Conservation (phyloP, 176 grass and related monocot genomes). For the Areca catechu region DNA sequence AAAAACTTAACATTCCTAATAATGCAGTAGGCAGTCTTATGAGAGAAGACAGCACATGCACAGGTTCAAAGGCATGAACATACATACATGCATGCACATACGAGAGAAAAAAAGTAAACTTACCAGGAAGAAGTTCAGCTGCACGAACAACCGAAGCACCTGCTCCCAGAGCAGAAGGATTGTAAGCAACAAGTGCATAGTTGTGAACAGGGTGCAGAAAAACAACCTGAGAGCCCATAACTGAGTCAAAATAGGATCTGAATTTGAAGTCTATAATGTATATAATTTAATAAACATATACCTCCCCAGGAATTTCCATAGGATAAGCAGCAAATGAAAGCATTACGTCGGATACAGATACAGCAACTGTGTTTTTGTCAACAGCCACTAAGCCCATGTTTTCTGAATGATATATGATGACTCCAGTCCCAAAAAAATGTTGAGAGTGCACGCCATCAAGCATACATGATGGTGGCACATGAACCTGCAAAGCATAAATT, state of each 20-base stretch:
- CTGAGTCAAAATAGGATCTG: conserved; percentile 1
- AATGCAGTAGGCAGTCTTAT: too few species aligned
- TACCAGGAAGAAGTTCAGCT: conserved; percentile 98
- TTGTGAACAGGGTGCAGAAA: conserved; percentile 97
- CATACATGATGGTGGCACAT: conserved; percentile 96
- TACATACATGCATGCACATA: too few species aligned
- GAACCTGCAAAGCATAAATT: conserved; percentile 44
- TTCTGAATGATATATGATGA: conserved; percentile 90
- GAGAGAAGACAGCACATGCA: too few species aligned
- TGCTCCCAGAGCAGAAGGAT: conserved; percentile 89
- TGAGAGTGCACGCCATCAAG: conserved; percentile 97
- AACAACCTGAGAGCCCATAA: conserved; percentile 55
- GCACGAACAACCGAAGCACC: conserved; percentile 82
- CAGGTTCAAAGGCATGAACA: too few species aligned
- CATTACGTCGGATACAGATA: conserved; percentile 93
- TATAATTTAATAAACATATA: conserved; percentile 11
- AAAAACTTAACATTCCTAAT: too few species aligned
- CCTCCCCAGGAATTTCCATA: conserved; percentile 98
- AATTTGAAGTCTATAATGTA: neutral
- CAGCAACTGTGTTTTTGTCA: conserved; percentile 89
- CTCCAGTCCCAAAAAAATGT: conserved; percentile 95
- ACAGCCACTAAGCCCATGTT: conserved; percentile 77
- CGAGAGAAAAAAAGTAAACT: conserved; percentile 7
- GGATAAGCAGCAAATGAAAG: conserved; percentile 99
- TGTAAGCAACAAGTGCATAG: conserved; percentile 89